Evolutionary conservation across 1,284 basidiomycete genomes (phyloP).

Genomic region (Phellinidium pouzarii): DNA sequence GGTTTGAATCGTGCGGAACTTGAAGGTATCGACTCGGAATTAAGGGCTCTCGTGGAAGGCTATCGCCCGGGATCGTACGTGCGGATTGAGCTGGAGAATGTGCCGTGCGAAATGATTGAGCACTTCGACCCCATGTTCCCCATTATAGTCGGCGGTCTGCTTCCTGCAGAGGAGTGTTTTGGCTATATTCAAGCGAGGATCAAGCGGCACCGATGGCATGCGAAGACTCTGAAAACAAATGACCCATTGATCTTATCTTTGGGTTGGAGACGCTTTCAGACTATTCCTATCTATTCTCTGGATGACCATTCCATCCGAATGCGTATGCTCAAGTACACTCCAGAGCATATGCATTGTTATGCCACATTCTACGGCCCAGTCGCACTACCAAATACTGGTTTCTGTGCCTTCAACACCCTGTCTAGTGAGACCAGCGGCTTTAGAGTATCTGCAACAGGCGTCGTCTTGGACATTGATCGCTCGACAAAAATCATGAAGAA

Average conservation of each 20-base stretch:
- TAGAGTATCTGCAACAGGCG: slow-evolving; percentile 89
- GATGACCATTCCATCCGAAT: slow-evolving; percentile 97
- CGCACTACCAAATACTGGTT: slow-evolving; percentile 89
- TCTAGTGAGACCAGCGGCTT: slow-evolving; percentile 66
- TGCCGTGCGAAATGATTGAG: slow-evolving; percentile 90
- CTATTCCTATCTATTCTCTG: slow-evolving; percentile 89
- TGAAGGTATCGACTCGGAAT: slow-evolving; percentile 68
- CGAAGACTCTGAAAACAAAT: slow-evolving; percentile 92
- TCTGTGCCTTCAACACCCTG: slow-evolving; percentile 94
- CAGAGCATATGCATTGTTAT: slow-evolving; percentile 98
- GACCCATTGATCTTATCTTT: slow-evolving; percentile 94
- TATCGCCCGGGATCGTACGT: slow-evolving; percentile 91
- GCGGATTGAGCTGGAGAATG: slow-evolving; percentile 78
- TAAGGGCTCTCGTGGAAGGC: slow-evolving; percentile 84
- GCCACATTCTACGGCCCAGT: slow-evolving; percentile 96
- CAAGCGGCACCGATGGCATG: slow-evolving; percentile 95
- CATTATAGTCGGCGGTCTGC: slow-evolving; percentile 88
- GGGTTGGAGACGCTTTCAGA: slow-evolving; percentile 96
- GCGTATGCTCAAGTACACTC: slow-evolving; percentile 99
- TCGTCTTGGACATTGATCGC: slow-evolving; percentile 89
- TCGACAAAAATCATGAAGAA: slow-evolving; percentile 97
- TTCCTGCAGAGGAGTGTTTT: slow-evolving; percentile 86
- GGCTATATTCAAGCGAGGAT: slow-evolving; percentile 94
- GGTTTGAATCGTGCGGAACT: slow-evolving; percentile 87
- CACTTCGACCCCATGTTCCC: slow-evolving; percentile 91